Percentiles rank a stretch among this genome's conserved stretches.
These are phyloP conservation scores for Chenopodium berlandieri DNA, from an alignment of 148 eudicot species.

Conservation along the genomic window DNA sequence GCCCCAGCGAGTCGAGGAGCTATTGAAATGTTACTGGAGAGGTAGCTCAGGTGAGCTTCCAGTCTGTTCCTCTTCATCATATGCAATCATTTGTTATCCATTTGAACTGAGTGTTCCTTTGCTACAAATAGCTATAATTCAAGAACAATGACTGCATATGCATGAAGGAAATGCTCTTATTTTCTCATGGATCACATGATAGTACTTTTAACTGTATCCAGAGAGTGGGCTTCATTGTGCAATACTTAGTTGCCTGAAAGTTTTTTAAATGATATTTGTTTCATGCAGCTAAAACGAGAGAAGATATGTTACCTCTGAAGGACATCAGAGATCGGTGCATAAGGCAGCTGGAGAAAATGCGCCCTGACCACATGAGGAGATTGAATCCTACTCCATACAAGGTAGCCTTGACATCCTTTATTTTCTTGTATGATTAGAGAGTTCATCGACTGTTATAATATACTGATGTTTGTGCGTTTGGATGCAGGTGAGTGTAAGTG, in stretches of 20 bases:
- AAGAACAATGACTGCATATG: no score
- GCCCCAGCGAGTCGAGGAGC: constrained; percentile 93
- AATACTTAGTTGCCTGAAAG: not conserved
- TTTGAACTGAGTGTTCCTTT: not conserved
- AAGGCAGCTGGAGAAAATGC: constrained; percentile 81
- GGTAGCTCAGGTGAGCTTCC: constrained; percentile 69
- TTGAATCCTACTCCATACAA: constrained; percentile 97
- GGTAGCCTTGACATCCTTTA: constrained; percentile 35
- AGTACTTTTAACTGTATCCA: not conserved
- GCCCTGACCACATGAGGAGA: constrained; percentile 95
- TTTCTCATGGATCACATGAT: not conserved
- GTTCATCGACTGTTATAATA: no score
- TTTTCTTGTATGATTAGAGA: not conserved
- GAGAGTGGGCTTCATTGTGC: not conserved
- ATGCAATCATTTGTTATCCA: not conserved
- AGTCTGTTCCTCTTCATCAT: not conserved
- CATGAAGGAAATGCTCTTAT: not conserved
- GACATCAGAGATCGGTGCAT: constrained; percentile 67
- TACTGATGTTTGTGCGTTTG: not conserved
- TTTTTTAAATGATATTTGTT: not conserved
- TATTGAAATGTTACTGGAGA: constrained; percentile 88
- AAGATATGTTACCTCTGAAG: constrained; percentile 56
- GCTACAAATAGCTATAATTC: not conserved
- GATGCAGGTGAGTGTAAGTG: constrained; percentile 72
- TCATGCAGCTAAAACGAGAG: constrained; percentile 62